phyloP scores from a whole-genome alignment of 805 yeast genomes.

The Tanozyma kutaoensis region DNA sequence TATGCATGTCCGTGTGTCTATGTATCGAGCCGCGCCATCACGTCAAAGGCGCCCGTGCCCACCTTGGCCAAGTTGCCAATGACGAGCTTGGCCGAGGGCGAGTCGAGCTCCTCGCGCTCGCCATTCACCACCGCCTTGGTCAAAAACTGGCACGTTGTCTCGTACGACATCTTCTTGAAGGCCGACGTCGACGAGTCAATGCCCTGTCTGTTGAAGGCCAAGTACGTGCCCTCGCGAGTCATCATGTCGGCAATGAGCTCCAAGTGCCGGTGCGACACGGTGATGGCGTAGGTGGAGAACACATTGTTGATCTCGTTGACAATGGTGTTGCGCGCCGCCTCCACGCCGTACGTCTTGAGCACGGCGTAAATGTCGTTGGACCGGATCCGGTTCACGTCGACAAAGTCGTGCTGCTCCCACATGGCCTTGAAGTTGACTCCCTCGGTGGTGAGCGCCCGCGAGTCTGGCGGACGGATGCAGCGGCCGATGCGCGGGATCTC shows the following conservation, averaged over 20 bases:
- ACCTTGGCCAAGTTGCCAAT: slow-evolving; percentile 81
- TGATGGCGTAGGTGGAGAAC: slow-evolving; percentile 90
- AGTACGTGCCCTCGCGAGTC: slow-evolving; percentile 96
- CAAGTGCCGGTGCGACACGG: slow-evolving; percentile 86
- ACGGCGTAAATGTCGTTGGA: slow-evolving; percentile 93
- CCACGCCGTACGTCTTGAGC: slow-evolving; percentile 88
- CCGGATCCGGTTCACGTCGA: slow-evolving; percentile 77
- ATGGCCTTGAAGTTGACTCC: slow-evolving; percentile 96
- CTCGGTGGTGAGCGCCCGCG: slow-evolving; percentile 79
- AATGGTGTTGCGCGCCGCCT: slow-evolving; percentile 96
- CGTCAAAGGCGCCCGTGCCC: slow-evolving; percentile 95
- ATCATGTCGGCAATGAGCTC: slow-evolving; percentile 97
- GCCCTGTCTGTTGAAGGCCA: slow-evolving; percentile 97
- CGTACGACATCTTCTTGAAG: slow-evolving; percentile 97
- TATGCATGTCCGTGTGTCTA: too few relatives aligned
- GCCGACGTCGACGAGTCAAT: slow-evolving; percentile 92
- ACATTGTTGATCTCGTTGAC: slow-evolving; percentile 93
- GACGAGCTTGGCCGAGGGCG: slow-evolving; percentile 90
- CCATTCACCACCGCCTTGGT: slow-evolving; percentile 93
- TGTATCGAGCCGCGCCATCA: slow-evolving; percentile 37
- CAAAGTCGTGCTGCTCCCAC: slow-evolving; percentile 95
- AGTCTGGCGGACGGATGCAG: slow-evolving; percentile 69
- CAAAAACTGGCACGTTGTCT: slow-evolving; percentile 94
- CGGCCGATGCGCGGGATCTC: slow-evolving; percentile 88
- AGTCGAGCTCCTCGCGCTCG: slow-evolving; percentile 74